Conservation (phyloP, 2,329 filamentous ascomycete species). For the Monilinia polystroma region DNA sequence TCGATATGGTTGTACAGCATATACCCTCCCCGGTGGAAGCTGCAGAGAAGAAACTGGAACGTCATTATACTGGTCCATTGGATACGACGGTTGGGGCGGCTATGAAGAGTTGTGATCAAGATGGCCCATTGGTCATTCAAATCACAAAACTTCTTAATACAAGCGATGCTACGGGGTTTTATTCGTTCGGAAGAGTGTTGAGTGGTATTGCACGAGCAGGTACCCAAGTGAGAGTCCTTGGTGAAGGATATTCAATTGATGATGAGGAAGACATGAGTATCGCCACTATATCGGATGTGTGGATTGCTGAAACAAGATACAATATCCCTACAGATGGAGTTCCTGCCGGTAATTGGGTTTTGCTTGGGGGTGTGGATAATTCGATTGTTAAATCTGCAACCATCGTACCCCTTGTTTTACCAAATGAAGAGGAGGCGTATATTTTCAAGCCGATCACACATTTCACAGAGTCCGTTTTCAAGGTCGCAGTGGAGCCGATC, state of each 20-base stretch:
- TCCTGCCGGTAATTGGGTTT: conserved; percentile 87
- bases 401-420: conserved; percentile 74
- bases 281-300: conserved; percentile 80
- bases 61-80: conserved; percentile 87
- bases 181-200: conserved; percentile 87
- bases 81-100: conserved; percentile 77
- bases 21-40: conserved; percentile 83
- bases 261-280: conserved; percentile 97
- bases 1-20: conserved; percentile 92
- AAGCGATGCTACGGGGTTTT: conserved; percentile 84
- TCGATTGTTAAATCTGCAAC: conserved; percentile 98
- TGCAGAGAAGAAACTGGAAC: conserved; percentile 72
- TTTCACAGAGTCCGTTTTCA: conserved; percentile 96
- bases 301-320: conserved; percentile 89
- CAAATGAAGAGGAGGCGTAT: conserved; percentile 87
- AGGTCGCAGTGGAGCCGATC: conserved; percentile 95
- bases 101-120: conserved; percentile 80
- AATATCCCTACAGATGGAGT: conserved; percentile 89
- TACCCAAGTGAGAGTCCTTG: conserved; percentile 82
- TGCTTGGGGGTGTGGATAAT: conserved; percentile 93
- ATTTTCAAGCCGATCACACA: conserved; percentile 92
- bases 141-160: conserved; percentile 93
- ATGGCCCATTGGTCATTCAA: conserved; percentile 88
- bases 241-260: conserved; percentile 92
- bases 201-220: conserved; percentile 85